phyloP scores from a whole-genome alignment of 495 filamentous ascomycete species.

The Sphaerosporella brunnea region DNA sequence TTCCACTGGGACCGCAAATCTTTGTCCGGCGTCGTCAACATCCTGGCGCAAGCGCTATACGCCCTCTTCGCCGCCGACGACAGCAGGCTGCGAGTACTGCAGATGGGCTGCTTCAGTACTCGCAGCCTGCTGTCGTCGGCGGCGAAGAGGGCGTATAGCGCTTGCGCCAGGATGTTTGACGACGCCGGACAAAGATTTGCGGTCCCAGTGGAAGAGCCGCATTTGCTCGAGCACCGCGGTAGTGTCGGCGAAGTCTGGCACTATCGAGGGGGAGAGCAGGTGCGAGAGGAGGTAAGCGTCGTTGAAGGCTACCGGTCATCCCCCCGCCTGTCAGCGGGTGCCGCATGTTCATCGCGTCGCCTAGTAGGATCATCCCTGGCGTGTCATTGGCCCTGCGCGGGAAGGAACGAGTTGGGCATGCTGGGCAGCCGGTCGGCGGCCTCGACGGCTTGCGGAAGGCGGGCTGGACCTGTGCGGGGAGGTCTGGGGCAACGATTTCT shows the following conservation, averaged over 20 bases:
- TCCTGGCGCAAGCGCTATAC: constrained; percentile 85
- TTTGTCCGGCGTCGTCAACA: constrained; percentile 77
- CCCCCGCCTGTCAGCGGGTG: constrained; percentile 87
- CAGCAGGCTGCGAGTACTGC: constrained; percentile 54
- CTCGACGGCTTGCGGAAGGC: constrained; percentile 58
- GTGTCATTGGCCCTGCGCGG: no score
- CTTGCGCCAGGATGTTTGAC: constrained; percentile 94
- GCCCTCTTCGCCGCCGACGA: constrained; percentile 76
- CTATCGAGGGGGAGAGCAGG: constrained; percentile 44
- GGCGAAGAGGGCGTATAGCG: constrained; percentile 77
- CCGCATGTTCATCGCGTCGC: constrained; percentile 92
- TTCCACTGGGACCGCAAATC: constrained; percentile 82
- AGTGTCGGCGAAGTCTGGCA: constrained; percentile 55
- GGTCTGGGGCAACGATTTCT: constrained; percentile 54
- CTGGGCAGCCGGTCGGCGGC: constrained; percentile 84
- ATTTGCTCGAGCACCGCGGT: constrained; percentile 47
- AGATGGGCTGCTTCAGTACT: constrained; percentile 70
- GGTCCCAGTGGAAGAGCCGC: constrained; percentile 63
- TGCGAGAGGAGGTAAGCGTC: constrained; percentile 62
- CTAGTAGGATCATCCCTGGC: constrained; percentile 62
- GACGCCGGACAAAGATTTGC: constrained; percentile 61
- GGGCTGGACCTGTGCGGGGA: constrained; percentile 55
- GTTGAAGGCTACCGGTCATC: constrained; percentile 88
- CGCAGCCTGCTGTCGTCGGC: constrained; percentile 61
- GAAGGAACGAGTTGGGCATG: no score